Conservation (phyloP, 140 eudicot genomes). For the Flaveria floridana region DNA sequence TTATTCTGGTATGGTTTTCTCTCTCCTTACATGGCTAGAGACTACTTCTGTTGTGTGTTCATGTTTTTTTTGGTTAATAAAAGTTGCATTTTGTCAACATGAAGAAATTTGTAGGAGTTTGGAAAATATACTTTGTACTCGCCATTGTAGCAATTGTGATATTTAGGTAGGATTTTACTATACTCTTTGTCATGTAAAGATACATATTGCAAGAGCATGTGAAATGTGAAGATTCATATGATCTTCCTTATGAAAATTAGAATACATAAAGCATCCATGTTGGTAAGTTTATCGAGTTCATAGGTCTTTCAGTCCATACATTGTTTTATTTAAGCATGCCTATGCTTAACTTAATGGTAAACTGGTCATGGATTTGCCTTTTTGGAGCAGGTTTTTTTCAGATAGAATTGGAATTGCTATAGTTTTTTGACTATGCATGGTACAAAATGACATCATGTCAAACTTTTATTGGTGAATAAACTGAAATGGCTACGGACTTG, state of each 20-base stretch:
- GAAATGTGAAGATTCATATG: background rate
- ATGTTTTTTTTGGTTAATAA: conserved; percentile 3
- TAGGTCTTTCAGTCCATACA: background rate
- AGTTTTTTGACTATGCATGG: background rate
- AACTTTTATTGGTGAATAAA: background rate
- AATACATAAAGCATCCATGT: conserved; percentile 2
- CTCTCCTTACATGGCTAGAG: conserved; percentile 6
- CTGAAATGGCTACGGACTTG: background rate
- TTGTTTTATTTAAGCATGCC: conserved; percentile 1
- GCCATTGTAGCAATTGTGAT: background rate
- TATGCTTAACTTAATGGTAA: background rate
- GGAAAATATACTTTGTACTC: conserved; percentile 3
- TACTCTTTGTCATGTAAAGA: background rate
- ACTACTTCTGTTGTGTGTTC: conserved; percentile 1
- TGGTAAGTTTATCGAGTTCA: background rate
- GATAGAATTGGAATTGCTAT: conserved; percentile 4
- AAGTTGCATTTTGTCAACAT: background rate
- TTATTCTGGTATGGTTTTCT: conserved; percentile 3
- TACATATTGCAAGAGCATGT: background rate
- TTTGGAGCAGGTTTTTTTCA: background rate
- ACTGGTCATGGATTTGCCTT: background rate
- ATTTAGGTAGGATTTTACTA: background rate
- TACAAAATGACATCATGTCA: background rate
- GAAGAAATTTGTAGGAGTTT: conserved; percentile 3
- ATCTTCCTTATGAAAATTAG: background rate